Base-by-base conservation (phyloP, 352 stramenopile species). In the Pythium periplocum region DNA sequence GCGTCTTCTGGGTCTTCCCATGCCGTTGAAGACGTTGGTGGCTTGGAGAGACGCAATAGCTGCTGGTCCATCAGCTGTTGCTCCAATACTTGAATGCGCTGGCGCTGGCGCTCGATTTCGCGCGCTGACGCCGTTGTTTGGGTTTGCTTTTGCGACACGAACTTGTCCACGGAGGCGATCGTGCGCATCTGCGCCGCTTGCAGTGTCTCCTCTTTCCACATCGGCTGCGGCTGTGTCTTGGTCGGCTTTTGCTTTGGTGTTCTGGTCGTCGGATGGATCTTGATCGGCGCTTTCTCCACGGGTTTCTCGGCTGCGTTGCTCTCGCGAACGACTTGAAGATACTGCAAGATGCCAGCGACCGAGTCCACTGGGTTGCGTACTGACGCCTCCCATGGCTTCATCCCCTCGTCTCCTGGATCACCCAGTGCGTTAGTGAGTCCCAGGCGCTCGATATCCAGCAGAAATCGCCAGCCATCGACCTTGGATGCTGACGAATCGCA, bases 11-110 rank as follows among this genome's bases (percentile, higher is more conserved):
- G 45, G 5, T 39, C 5, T 39, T 10, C 35, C 45, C 45, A 39
- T 11, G 33, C 4, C 2, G 45, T 30, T 34, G 45, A 26, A 26
- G 17, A 26, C 17, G 17, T 26, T 26, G 17, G 17, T 26, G 17
- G 17, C 46, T 58, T 52, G 0, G 38, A 30, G 42, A 85, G 34
- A 30, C 68, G 49, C 34, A 74, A 54, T 51, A 83, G 45, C 46
- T 75, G 79, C 56, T 85, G 69, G 47, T 87, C 78, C 46, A 83
- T 48, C 36, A 90, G 63, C 55, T 90, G 76, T 55, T 90, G 74
- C 60, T 87, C 64, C 8, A 89, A 58, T 31, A 87, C 64, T 11
- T 65, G 57, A 33, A 89, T 75, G 30, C 75, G 73, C 52, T 84
- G 67, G 17, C 75, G 70, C 39, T 87, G 72, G 1, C 75, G 71